Evolutionary conservation across 108 stramenopile species (phyloP).

Genomic region (Nitzschia palea): DNA sequence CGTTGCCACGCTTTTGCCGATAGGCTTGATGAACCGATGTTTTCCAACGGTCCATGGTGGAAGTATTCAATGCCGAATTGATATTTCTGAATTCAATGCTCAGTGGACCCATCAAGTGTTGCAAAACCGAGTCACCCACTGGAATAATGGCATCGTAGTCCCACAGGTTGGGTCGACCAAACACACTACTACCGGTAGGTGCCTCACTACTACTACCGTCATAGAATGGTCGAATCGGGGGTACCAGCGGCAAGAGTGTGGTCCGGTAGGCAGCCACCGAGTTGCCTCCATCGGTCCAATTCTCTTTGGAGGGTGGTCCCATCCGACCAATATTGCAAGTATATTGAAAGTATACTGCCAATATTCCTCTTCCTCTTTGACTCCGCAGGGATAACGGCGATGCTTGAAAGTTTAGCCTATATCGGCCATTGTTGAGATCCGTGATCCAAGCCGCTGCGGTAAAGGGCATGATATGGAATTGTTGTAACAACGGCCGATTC

Average conservation of each 20-base stretch:
- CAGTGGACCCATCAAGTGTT: constrained; percentile 4
- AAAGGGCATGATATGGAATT: background rate
- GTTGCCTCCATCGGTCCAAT: constrained; percentile 10
- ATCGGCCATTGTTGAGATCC: constrained; percentile 22
- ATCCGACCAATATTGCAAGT: constrained; percentile 18
- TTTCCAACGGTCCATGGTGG: background rate
- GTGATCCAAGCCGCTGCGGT: constrained; percentile 19
- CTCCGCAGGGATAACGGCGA: background rate
- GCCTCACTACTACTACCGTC: too few species aligned
- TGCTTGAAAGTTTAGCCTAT: constrained; percentile 8
- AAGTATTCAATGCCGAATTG: background rate
- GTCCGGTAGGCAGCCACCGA: background rate
- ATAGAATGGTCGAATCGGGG: constrained; percentile 20
- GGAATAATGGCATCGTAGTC: background rate
- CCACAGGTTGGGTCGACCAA: background rate
- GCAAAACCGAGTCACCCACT: constrained; percentile 18
- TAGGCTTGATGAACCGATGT: background rate
- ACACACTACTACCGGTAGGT: background rate
- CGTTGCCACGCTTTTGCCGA: background rate
- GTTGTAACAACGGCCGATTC: background rate
- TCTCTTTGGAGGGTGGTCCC: background rate
- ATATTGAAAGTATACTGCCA: constrained; percentile 22
- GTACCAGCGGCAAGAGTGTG: background rate
- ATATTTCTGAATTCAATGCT: background rate
- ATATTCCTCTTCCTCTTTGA: background rate